Evolutionary conservation across 805 yeast species (phyloP).

Genomic region (Grigorovia yakushimaensis): DNA sequence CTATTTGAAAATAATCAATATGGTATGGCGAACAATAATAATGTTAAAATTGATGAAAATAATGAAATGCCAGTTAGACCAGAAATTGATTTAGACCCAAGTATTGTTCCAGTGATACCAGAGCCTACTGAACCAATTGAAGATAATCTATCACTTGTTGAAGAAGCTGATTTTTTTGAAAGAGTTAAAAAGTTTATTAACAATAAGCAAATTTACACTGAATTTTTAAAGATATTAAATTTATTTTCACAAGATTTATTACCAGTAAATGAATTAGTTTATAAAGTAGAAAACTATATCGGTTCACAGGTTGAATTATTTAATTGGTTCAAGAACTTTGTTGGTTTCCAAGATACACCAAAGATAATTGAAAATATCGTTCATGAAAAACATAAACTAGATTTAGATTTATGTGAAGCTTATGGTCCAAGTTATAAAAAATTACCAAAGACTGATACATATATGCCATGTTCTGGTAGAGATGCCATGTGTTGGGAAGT

Average conservation of each 20-base stretch:
- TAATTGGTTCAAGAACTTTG: constrained; percentile 87
- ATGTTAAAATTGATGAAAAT: constrained; percentile 5
- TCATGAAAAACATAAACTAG: constrained; percentile 84
- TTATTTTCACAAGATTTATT: constrained; percentile 85
- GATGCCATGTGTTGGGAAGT: constrained; percentile 99
- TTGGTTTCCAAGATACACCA: constrained; percentile 80
- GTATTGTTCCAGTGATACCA: constrained; percentile 75
- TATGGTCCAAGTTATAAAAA: constrained; percentile 93
- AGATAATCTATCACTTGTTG: constrained; percentile 54
- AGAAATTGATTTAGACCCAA: constrained; percentile 42
- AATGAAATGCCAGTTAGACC: constrained; percentile 28
- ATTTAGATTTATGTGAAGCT: constrained; percentile 81
- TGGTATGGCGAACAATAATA: constrained; percentile 1
- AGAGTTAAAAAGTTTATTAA: constrained; percentile 82
- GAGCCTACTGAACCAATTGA: constrained; percentile 62
- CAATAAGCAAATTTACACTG: constrained; percentile 83
- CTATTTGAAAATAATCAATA: constrained; percentile 1
- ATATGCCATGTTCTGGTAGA: constrained; percentile 96
- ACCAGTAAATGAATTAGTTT: constrained; percentile 72
- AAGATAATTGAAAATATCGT: constrained; percentile 76
- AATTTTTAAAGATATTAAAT: constrained; percentile 80
- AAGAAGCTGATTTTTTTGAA: constrained; percentile 86
- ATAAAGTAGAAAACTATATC: constrained; percentile 73
- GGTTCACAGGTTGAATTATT: constrained; percentile 73
- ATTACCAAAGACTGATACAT: constrained; percentile 86